Conservation (phyloP, 78 protist species). For the Dictyostelium brefeldianum region DNA sequence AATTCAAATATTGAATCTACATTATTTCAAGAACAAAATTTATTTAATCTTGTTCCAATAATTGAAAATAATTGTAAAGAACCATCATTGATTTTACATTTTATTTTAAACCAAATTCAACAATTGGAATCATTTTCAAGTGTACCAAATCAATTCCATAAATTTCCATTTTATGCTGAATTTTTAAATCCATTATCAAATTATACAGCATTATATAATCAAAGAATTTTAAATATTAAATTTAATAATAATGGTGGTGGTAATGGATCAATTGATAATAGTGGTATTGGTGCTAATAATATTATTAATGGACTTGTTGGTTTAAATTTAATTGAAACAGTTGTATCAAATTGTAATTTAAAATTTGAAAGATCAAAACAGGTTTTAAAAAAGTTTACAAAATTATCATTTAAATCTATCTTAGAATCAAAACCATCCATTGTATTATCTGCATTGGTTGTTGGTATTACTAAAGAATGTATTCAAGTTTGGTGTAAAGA, state of each 20-base stretch:
- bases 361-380: background rate
- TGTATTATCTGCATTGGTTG: background rate
- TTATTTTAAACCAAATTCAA: background rate
- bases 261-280: background rate
- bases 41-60: background rate
- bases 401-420: background rate
- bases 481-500: constrained; percentile 38
- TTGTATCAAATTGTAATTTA: background rate
- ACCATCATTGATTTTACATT: background rate
- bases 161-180: constrained; percentile 24
- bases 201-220: constrained; percentile 47
- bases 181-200: constrained; percentile 31
- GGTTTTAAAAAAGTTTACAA: background rate
- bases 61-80: background rate
- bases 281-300: background rate
- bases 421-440: background rate
- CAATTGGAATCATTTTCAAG: background rate
- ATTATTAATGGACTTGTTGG: background rate
- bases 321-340: background rate
- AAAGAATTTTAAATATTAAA: constrained; percentile 28
- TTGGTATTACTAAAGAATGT: background rate
- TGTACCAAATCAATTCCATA: background rate
- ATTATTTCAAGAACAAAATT: background rate
- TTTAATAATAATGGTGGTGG: background rate
- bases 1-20: background rate